These are phyloP conservation scores for Neurospora crassa DNA, from an alignment of 2,329 filamentous ascomycete genomes.

Conservation along the genomic window DNA sequence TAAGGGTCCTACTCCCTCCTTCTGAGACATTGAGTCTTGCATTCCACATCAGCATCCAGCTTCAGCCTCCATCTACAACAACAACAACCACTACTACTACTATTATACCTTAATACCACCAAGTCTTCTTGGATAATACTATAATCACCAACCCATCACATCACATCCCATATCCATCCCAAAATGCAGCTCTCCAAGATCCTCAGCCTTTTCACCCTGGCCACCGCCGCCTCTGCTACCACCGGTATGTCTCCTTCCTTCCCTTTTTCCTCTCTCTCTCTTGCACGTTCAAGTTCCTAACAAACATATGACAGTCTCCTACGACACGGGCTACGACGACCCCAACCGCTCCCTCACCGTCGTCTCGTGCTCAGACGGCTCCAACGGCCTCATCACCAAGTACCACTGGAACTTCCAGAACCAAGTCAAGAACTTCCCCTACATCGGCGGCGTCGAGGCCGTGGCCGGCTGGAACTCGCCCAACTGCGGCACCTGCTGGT, in stretches of 20 bases:
- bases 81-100: background rate
- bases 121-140: background rate
- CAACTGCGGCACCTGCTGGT: conserved; percentile 52
- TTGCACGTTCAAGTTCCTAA: no score
- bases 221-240: conserved; percentile 18
- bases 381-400: conserved; percentile 54
- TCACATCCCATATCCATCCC: conserved; percentile 1
- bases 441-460: conserved; percentile 43
- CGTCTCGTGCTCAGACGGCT: conserved; percentile 59
- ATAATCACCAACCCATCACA: background rate
- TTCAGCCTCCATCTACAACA: background rate
- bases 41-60: background rate
- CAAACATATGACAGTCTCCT: conserved; percentile 60
- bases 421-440: conserved; percentile 39
- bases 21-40: background rate
- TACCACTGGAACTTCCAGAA: conserved; percentile 50
- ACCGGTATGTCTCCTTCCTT: conserved; percentile 14
- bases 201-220: conserved; percentile 18
- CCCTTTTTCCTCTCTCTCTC: no score
- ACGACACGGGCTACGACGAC: conserved; percentile 63
- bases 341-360: conserved; percentile 39
- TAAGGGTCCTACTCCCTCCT: background rate
- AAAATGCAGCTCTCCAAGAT: conserved; percentile 20
- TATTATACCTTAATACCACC: background rate
- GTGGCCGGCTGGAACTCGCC: conserved; percentile 25